Evolutionary conservation across 306 rosid species (phyloP).

Genomic region (Nissolia schottii): DNA sequence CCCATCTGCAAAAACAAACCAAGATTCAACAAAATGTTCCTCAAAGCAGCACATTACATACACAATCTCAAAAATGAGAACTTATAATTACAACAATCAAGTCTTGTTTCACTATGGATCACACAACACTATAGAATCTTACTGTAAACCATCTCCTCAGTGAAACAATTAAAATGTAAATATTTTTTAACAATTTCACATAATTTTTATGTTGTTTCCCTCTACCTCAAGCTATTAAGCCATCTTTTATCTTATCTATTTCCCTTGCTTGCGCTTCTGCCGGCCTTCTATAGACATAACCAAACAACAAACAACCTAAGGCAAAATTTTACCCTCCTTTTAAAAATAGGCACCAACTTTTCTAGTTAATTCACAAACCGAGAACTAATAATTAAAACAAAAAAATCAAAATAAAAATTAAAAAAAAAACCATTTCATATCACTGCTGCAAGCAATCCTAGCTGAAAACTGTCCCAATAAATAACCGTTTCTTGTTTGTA

Average conservation of each 20-base stretch:
- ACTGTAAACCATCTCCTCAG: background rate
- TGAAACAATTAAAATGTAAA: background rate
- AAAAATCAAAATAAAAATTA: background rate
- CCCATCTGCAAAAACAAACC: slow-evolving; percentile 52
- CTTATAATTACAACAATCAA: background rate
- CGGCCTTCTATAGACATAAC: background rate
- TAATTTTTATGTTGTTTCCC: background rate
- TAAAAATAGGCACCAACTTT: background rate
- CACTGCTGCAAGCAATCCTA: background rate
- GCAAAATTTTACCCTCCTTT: background rate
- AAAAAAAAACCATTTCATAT: background rate
- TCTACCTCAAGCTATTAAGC: background rate
- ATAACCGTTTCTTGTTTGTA: background rate
- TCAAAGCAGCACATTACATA: background rate
- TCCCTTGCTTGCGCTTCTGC: background rate
- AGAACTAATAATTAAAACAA: background rate
- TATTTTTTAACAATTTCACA: background rate
- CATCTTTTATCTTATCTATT: background rate
- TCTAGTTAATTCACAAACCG: background rate
- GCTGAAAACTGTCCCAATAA: background rate
- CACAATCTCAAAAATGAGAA: background rate
- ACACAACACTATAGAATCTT: background rate
- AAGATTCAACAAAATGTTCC: background rate
- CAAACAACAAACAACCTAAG: background rate
- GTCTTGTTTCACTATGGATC: background rate